phyloP scores from a whole-genome alignment of 2,329 filamentous ascomycete genomes.

The Beauveria bassiana region DNA sequence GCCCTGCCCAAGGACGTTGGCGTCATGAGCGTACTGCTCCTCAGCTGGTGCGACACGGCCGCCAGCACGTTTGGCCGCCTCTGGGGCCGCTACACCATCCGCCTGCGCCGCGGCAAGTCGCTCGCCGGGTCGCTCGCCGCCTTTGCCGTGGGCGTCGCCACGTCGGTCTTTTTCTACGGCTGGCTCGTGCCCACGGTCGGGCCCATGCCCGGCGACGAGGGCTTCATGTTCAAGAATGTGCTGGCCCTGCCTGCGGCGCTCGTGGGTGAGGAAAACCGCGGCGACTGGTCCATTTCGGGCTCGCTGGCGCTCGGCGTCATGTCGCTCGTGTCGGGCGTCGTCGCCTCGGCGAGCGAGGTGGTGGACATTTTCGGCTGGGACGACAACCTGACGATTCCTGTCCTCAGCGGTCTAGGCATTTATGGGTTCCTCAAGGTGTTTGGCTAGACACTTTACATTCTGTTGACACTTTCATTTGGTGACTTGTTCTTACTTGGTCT shows the following conservation, averaged over 20 bases:
- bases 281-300: conserved; percentile 58
- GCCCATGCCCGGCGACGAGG: conserved; percentile 60
- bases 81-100: conserved; percentile 82
- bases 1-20: conserved; percentile 92
- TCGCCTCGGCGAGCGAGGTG: conserved; percentile 83
- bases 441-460: conserved; percentile 37
- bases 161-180: conserved; percentile 83
- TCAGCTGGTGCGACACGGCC: conserved; percentile 97
- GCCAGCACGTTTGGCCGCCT: conserved; percentile 88
- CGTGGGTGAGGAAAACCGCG: conserved; percentile 50
- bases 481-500: background rate
- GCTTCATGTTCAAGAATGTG: conserved; percentile 68
- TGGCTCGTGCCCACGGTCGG: conserved; percentile 65
- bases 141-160: conserved; percentile 72
- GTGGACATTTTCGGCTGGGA: conserved; percentile 91
- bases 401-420: conserved; percentile 79
- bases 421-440: conserved; percentile 90
- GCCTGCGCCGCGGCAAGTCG: conserved; percentile 81
- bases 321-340: conserved; percentile 80
- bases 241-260: conserved; percentile 60
- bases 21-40: conserved; percentile 78
- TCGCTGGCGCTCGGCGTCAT: conserved; percentile 67
- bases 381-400: conserved; percentile 94
- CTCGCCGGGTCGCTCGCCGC: conserved; percentile 83
- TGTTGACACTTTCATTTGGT: background rate